Evolutionary conservation across 2,329 filamentous ascomycete genomes (phyloP).

Genomic region (Hymenotorrendiella dingleyae): DNA sequence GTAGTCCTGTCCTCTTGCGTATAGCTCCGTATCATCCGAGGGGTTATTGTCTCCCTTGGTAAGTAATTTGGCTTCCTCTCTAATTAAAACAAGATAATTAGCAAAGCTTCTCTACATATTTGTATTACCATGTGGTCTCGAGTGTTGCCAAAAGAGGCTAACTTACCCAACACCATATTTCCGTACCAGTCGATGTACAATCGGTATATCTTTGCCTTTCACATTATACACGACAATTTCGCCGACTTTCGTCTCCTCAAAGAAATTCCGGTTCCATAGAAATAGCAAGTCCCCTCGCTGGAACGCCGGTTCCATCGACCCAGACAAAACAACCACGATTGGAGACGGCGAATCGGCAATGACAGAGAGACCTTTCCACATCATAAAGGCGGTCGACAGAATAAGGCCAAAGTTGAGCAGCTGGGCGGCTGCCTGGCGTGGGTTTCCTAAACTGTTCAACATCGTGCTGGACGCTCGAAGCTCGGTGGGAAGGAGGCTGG

Average conservation of each 20-base stretch:
- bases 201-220: conserved; percentile 86
- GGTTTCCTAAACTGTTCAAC: conserved; percentile 52
- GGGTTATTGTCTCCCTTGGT: conserved; percentile 98
- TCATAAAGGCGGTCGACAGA: conserved; percentile 67
- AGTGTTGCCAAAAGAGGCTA: no score
- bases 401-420: conserved; percentile 69
- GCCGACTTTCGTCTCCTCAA: conserved; percentile 57
- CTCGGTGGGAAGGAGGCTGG: not conserved
- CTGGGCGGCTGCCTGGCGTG: conserved; percentile 61
- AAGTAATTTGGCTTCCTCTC: conserved; percentile 62
- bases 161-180: conserved; percentile 56
- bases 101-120: not conserved
- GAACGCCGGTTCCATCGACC: conserved; percentile 57
- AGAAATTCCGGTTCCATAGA: conserved; percentile 49
- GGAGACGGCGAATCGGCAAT: conserved; percentile 53
- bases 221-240: conserved; percentile 75
- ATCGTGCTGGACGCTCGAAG: conserved; percentile 32
- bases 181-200: conserved; percentile 88
- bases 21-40: conserved; percentile 87
- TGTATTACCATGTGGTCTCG: no score
- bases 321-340: conserved; percentile 56
- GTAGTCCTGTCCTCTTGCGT: conserved; percentile 81
- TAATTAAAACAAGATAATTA: conserved; percentile 24
- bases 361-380: conserved; percentile 66
- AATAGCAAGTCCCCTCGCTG: conserved; percentile 54